These are phyloP conservation scores for Trichophyton simii DNA, from an alignment of 2,329 filamentous ascomycete species.

Conservation along the genomic window DNA sequence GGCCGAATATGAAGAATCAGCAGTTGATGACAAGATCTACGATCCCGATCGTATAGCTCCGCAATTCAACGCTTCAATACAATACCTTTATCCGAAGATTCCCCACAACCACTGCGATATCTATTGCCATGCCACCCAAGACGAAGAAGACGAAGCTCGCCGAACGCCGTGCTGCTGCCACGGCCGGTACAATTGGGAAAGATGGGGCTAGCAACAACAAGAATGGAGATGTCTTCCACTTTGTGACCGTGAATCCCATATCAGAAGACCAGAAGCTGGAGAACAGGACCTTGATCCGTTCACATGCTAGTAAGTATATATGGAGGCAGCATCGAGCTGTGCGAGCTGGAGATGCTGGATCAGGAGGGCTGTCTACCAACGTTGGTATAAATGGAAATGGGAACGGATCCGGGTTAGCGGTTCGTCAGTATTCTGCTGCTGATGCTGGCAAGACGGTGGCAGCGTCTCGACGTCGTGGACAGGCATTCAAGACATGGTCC, in stretches of 20 bases:
- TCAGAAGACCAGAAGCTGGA: constrained; percentile 14
- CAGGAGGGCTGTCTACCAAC: background rate
- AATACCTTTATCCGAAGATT: background rate
- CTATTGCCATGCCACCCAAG: background rate
- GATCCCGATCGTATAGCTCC: background rate
- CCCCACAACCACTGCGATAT: background rate
- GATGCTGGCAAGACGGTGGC: background rate
- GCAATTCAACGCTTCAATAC: background rate
- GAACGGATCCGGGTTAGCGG: background rate
- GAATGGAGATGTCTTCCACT: constrained; percentile 12
- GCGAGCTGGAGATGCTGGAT: constrained; percentile 4
- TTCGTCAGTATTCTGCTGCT: background rate
- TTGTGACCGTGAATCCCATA: constrained; percentile 15
- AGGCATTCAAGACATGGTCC: background rate
- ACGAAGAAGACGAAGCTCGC: constrained; percentile 1
- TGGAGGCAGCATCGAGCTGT: constrained; percentile 15
- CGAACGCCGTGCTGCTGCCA: background rate
- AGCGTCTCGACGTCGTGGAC: background rate
- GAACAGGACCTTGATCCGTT: constrained; percentile 15
- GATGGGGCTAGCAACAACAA: constrained; percentile 2
- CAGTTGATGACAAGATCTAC: background rate
- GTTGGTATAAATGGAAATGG: background rate
- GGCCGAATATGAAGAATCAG: background rate
- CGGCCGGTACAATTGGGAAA: background rate
- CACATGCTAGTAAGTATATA: constrained; percentile 16